Evolutionary conservation across 129 eudicot genomes (phyloP), one percentile per base, ranked within the genome.

Genomic region (Tanacetum coccineum): DNA sequence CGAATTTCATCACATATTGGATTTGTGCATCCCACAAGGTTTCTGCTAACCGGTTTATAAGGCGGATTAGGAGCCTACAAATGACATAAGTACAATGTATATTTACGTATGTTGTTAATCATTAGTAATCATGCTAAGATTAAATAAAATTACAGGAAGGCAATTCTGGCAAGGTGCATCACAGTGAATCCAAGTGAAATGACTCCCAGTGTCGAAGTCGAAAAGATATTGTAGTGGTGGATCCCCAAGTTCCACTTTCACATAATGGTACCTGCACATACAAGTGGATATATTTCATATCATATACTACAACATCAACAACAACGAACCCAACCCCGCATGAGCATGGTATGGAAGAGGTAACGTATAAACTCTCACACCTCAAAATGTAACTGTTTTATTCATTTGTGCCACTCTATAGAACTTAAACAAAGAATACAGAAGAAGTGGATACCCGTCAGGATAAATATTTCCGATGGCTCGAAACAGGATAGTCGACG

Each of bases 161-260:
- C 74, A 70, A 44, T 70, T 56, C 22, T 61, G 50, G 66, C 74
- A 70, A 45, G 74, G 74, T n/a, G 56, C 66, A 22, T 70, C 74
- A 25, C 74, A 70, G 32, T 57, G 65, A 45, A 70, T 51, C 66
- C 74, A 70, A 22, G 74, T 70, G 53, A 70, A 65, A 54, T 70
- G 66, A 58, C 74, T 70, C 3, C 74, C 74, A 1, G 74, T 70
- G 45, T 70, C 66, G 36, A 70, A 15, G 66, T 70, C 74, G 3
- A 70, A 4, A 39, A 17, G 26, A 26, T 70, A 57, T 22, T 66
- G 57, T 44, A 13, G 57, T 19, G 66, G 19, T 45, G 74, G 74
- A 70, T 57, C 21, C 30, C 66, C 66, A 9, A 70, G 50, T 44
- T 44, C 46, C 46, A 70, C 54, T 17, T 17, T 70, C 74, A 70